phyloP scores from a whole-genome alignment of 1,284 basidiomycete species.

The Phlebopus sp. region DNA sequence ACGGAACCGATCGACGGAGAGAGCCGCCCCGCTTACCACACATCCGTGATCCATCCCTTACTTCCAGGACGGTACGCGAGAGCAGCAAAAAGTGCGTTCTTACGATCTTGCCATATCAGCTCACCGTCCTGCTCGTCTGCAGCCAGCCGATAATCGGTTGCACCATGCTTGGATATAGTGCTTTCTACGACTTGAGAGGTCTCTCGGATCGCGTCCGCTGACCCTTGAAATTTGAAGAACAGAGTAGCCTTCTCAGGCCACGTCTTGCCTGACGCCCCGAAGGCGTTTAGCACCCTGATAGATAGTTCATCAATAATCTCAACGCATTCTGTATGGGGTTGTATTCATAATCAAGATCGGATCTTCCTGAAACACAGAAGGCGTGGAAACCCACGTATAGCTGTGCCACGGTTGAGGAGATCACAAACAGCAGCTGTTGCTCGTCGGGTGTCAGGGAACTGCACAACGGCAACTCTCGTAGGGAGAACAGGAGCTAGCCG shows the following conservation, averaged over 20 bases:
- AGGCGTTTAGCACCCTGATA: conserved; percentile 67
- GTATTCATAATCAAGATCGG: not conserved
- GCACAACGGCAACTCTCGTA: conserved; percentile 63
- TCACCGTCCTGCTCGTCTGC: conserved; percentile 63
- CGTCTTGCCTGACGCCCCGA: conserved; percentile 51
- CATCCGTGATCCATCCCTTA: conserved; percentile 79
- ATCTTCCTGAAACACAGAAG: not conserved
- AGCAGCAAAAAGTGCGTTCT: conserved; percentile 74
- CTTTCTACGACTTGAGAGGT: conserved; percentile 55
- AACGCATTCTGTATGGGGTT: conserved; percentile 55
- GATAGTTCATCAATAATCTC: conserved; percentile 70
- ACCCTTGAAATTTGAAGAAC: conserved; percentile 85
- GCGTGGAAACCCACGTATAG: conserved; percentile 50
- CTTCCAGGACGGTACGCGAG: conserved; percentile 59
- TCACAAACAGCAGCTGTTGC: conserved; percentile 73
- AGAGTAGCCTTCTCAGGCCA: conserved; percentile 71
- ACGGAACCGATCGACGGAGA: not conserved
- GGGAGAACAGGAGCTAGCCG: conserved; percentile 74
- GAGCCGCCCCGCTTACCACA: conserved; percentile 52
- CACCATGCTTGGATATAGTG: conserved; percentile 62
- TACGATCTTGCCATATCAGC: conserved; percentile 80
- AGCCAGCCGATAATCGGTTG: conserved; percentile 67
- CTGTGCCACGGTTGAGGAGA: conserved; percentile 66
- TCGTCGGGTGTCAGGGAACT: conserved; percentile 59
- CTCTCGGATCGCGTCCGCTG: conserved; percentile 49